Evolutionary conservation across 371 early-diverging fungal species (phyloP), one percentile per base, ranked within the genome.

Genomic region (Mucor sp.): DNA sequence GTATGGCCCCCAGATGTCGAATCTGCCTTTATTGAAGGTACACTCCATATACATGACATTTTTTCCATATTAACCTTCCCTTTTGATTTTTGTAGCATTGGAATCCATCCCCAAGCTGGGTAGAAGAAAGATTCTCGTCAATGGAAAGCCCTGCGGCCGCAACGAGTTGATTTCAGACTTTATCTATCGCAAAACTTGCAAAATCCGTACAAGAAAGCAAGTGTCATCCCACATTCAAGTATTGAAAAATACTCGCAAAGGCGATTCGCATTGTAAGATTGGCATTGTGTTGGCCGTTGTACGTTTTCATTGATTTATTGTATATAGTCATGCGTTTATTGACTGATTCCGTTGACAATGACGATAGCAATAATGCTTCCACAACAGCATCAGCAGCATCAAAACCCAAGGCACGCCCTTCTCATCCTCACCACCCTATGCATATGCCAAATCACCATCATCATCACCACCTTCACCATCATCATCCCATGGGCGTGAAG

Each of bases 171-270:
- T 93, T 48, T 90, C 93, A 15, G 90, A 91, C 58, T 93, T 81
- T 67, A 92, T 92, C 27, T 87, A 79, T 55, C 87, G 85, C 63
- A 85, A 87, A 56, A 91, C 92, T 1, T 72, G 78, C 53, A 87
- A 87, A 47, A 78, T 82, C 30, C 82, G 93, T 9, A 86, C 92
- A 33, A 82, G 91, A 57, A 93, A 93, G 73, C 93, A 93, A 72
- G 92, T 93, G 2, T 92, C 92, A 1, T 92, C 91, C 6, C 93
- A 93, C 63, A 89, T 93, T 48, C 93, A 93, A 72, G 93, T 93
- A 17, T 78, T 91, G 69, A 90, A 89, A 63, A 90, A 93, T 63
- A 89, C 89, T 0, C 81, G 90, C 69, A 90, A 89, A 71, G 81
- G 84, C 27, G 88, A 88, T 32, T 64, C 73, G 17, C 74, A 79